Evolutionary conservation across 345 rosid genomes (phyloP), one percentile per base, ranked within the genome.

Genomic region (Reutealis trisperma): DNA sequence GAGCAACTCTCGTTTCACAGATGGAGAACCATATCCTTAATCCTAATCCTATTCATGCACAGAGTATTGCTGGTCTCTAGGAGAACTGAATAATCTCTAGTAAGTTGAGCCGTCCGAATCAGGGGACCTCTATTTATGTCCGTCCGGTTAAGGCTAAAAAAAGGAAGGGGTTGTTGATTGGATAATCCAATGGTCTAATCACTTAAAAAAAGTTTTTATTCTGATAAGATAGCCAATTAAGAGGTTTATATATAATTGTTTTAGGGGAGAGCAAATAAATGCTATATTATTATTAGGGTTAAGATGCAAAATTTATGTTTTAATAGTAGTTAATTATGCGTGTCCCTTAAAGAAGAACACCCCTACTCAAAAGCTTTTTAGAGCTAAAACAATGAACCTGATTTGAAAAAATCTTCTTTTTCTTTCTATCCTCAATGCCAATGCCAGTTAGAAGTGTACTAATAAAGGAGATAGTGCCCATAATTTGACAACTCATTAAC

Each of bases 401-500:
- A 79, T 79, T 65, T 74, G 75, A 79, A 61, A 61, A 79, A 85
- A 78, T 59, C 68, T 6, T 73, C 77, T 49, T 57, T n/a, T 57
- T 67, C 37, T 70, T 77, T 60, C 55, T 54, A 63, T 65, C 58
- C 75, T 61, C 21, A 78, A 24, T 47, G 41, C 41, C 41, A 37
- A 37, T 44, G 79, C 81, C 76, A 58, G 74, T 80, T 60, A 74
- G 60, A 62, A 75, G 73, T 64, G 67, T 77, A 34, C 55, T 34
- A 19, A 77, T 72, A 77, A 83, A 79, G 77, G 37, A 64, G 72
- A 72, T 18, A n/a, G 45, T 49, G 16, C 73, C 71, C 81, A 74
- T 76, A 70, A 77, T 32, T 65, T 62, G 84, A 85, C 88, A 83
- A 75, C 88, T 83, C 86, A 79, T 77, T 52, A 57, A 16, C 70